Evolutionary conservation across 2,329 filamentous ascomycete genomes (phyloP), one percentile per base, ranked within the genome.

Genomic region (Samsoniella hepiali): DNA sequence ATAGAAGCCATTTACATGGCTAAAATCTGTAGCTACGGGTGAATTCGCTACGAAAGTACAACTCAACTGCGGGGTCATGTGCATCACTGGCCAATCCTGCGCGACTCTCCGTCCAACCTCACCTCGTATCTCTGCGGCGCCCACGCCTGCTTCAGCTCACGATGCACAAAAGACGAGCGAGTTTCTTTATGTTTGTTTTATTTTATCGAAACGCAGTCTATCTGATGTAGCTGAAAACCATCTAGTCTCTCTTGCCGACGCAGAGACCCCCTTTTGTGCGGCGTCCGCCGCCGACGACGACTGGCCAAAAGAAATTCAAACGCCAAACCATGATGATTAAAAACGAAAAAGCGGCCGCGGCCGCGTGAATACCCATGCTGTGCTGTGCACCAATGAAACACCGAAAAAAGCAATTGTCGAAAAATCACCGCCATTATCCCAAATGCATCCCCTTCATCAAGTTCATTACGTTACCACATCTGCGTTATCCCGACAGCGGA

Each of bases 21-120:
- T 9, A 13, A 22, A 22, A 22, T 57, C n/a, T 29, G 22, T n/a
- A 27, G 54, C 17, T 4, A 45, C 2, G 27, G 34, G 22, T 22
- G 54, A 22, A 22, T 1, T 13, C n/a, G 13, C n/a, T 17, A 4
- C 8, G 11, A 32, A 27, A 36, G 42, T 22, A 3, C 6, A 13
- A 9, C 22, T 34, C 50, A 61, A 55, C 49, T 61, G 58, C 58
- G 58, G 58, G 58, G 58, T 61, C 58, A 62, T 61, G 49, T 47
- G 58, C 38, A 22, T 47, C 9, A 29, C 40, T 54, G 40, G 40
- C 58, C 49, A 54, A 45, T 61, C 40, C 32, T 17, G 34, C 53
- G 29, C 40, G 31, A 31, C 22, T 40, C 56, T 11, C 47, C 32
- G 49, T 61, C 29, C 50, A 38, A 62, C 58, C 6, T 55, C 40